Percentiles rank a stretch among this genome's conserved stretches.
Conservation (phyloP, 2,329 filamentous ascomycete genomes). For the Davidsoniella neocaledoniae region DNA sequence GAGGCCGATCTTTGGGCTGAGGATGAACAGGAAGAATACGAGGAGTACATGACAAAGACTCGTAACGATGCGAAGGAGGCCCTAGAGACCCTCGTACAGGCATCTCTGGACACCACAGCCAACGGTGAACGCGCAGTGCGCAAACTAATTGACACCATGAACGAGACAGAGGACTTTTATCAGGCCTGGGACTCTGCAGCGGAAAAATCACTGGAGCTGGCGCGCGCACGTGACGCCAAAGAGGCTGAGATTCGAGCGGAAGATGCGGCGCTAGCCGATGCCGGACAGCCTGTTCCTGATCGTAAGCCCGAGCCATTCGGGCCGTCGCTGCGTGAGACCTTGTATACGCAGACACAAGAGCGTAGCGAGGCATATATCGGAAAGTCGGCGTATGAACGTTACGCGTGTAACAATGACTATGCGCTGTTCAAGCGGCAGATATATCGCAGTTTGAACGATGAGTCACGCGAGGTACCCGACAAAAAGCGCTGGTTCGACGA, state of each 20-base stretch:
- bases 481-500: conserved; percentile 36
- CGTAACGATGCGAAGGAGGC: neutral
- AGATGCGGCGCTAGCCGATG: neutral
- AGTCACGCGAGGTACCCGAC: conserved; percentile 35
- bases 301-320: neutral
- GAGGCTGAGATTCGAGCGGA: neutral
- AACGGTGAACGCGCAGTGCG: conserved; percentile 30
- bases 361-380: conserved; percentile 18
- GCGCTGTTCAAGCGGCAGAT: conserved; percentile 40
- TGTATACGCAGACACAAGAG: neutral
- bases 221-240: conserved; percentile 2
- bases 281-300: conserved; percentile 2
- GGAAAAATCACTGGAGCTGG: conserved; percentile 14
- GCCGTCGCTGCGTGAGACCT: neutral
- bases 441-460: conserved; percentile 35
- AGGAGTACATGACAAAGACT: neutral
- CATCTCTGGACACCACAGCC: neutral
- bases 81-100: conserved; percentile 4
- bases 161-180: conserved; percentile 32
- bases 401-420: conserved; percentile 41
- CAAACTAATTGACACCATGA: conserved; percentile 30
- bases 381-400: conserved; percentile 27
- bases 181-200: conserved; percentile 23
- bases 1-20: conserved; percentile 3
- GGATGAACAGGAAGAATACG: neutral